A percentile compares a stretch with the other conserved stretches of the same genome.
phyloP scores from a whole-genome alignment of 768 basidiomycete species.

The Mrakia blollopis region DNA sequence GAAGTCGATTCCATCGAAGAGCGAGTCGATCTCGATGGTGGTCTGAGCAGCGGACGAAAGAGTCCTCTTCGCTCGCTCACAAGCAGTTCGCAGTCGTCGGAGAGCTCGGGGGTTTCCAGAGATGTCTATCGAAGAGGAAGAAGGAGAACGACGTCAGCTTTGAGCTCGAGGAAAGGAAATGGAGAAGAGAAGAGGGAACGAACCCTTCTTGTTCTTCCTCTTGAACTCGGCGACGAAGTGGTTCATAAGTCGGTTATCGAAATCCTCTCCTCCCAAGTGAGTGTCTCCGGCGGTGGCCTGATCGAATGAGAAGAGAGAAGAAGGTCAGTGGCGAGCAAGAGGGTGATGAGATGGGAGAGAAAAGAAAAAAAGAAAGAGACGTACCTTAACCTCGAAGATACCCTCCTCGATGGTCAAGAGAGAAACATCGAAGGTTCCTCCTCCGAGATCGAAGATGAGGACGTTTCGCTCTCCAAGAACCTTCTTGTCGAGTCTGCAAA shows the following conservation, averaged over 20 bases:
- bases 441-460: slow-evolving; percentile 34
- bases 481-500: slow-evolving; percentile 30
- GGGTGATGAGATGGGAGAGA: background rate
- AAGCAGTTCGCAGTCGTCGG: slow-evolving; percentile 30
- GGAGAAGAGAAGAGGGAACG: background rate
- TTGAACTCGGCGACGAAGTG: slow-evolving; percentile 98
- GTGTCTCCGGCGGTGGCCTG: slow-evolving; percentile 91
- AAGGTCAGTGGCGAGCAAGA: background rate
- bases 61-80: slow-evolving; percentile 31
- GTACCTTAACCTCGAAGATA: slow-evolving; percentile 49
- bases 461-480: slow-evolving; percentile 33
- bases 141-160: background rate
- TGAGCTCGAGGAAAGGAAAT: too few relatives aligned
- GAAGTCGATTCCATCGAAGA: slow-evolving; percentile 96
- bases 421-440: slow-evolving; percentile 42
- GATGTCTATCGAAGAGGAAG: background rate
- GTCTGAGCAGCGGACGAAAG: slow-evolving; percentile 93
- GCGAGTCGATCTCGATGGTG: slow-evolving; percentile 95
- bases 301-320: slow-evolving; percentile 53
- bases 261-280: slow-evolving; percentile 96
- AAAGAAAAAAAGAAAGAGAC: background rate
- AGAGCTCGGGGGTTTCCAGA: slow-evolving; percentile 31
- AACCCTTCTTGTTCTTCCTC: slow-evolving; percentile 72
- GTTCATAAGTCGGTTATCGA: slow-evolving; percentile 95
- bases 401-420: slow-evolving; percentile 94